Evolutionary conservation across 345 rosid species (phyloP).

Genomic region (Salix dunnii): DNA sequence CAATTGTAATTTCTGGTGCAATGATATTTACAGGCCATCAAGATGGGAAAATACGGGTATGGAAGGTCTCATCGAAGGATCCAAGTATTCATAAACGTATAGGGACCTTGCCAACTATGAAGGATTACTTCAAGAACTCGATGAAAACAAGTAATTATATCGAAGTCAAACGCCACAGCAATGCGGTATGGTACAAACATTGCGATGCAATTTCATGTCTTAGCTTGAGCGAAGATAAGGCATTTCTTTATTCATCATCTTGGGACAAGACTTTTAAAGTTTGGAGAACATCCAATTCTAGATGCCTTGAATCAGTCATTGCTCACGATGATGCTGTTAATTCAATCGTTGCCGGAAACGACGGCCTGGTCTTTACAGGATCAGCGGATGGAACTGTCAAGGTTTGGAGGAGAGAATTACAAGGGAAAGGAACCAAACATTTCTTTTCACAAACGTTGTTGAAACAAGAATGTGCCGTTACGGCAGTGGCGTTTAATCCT

Average conservation of each 20-base stretch:
- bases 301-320: constrained; percentile 64
- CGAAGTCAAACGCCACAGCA: constrained; percentile 43
- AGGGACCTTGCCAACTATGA: constrained; percentile 63
- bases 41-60: constrained; percentile 84
- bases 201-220: constrained; percentile 79
- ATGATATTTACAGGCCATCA: constrained; percentile 82
- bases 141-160: constrained; percentile 57
- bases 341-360: constrained; percentile 62
- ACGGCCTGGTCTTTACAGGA: constrained; percentile 80
- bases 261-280: constrained; percentile 93
- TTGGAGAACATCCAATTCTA: constrained; percentile 65
- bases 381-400: constrained; percentile 84
- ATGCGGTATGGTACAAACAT: constrained; percentile 53
- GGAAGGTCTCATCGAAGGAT: constrained; percentile 59
- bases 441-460: constrained; percentile 69
- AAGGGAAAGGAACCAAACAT: constrained; percentile 82
- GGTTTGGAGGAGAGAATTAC: constrained; percentile 84
- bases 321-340: constrained; percentile 89
- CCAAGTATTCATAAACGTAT: constrained; percentile 47
- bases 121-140: constrained; percentile 54
- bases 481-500: constrained; percentile 58
- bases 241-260: constrained; percentile 63
- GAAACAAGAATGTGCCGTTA: constrained; percentile 82
- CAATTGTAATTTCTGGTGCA: constrained; percentile 60
- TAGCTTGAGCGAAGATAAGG: constrained; percentile 58